phyloP scores from a whole-genome alignment of 2,329 filamentous ascomycete species.

The Venturiaceae sp. region DNA sequence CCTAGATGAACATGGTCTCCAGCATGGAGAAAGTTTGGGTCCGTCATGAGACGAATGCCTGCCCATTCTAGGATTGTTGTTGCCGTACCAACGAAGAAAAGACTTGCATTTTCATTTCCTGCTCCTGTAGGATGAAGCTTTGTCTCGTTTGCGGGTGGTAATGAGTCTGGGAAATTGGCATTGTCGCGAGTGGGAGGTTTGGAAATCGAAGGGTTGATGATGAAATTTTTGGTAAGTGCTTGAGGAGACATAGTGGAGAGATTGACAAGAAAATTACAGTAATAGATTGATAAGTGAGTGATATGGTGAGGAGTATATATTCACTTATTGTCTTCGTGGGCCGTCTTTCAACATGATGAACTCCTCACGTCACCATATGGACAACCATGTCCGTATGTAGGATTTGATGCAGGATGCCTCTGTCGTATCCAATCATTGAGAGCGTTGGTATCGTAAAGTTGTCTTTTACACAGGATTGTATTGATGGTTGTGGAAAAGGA shows the following conservation, averaged over 20 bases:
- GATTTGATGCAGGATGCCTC: background rate
- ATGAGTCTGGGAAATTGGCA: background rate
- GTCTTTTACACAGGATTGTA: no score
- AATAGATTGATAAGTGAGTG: no score
- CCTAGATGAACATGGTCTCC: slow-evolving; percentile 59
- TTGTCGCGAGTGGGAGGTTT: slow-evolving; percentile 1
- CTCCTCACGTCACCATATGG: background rate
- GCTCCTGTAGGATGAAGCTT: background rate
- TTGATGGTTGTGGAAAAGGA: no score
- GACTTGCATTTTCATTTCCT: background rate
- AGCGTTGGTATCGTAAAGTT: no score
- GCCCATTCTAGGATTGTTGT: slow-evolving; percentile 31
- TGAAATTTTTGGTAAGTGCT: background rate
- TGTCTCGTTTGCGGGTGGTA: background rate
- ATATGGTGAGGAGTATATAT: background rate
- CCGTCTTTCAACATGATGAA: background rate
- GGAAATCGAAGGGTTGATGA: background rate
- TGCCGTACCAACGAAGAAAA: slow-evolving; percentile 3
- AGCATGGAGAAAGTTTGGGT: slow-evolving; percentile 55
- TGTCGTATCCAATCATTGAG: background rate
- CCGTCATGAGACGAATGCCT: slow-evolving; percentile 44
- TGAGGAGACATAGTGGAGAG: background rate
- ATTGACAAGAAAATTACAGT: background rate
- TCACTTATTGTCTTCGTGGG: background rate
- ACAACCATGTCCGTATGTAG: background rate